Conservation (phyloP, 208 protist genomes). For the Acanthamoeba royreba region DNA sequence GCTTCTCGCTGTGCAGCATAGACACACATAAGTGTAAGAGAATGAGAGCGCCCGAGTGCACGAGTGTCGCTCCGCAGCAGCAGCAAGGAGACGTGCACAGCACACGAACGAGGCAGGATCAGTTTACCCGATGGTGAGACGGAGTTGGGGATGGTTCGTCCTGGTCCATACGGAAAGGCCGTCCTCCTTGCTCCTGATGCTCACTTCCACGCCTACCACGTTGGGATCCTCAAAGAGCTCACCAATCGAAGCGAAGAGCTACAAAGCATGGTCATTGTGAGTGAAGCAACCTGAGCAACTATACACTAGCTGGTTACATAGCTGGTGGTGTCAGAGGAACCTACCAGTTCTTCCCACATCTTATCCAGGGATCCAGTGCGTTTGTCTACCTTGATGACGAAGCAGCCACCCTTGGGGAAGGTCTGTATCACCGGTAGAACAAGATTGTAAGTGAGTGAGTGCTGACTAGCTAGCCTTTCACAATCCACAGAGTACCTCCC, state of each 20-base stretch:
- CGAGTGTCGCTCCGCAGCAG: background rate
- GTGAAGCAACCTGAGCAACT: too few relatives aligned
- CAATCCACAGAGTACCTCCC: constrained; percentile 26
- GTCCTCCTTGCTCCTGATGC: constrained; percentile 63
- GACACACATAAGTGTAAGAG: too few relatives aligned
- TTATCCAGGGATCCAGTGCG: background rate
- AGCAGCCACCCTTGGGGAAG: constrained; percentile 63
- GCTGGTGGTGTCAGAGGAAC: background rate
- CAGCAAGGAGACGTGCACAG: background rate
- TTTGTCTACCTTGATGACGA: constrained; percentile 61
- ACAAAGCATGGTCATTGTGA: background rate
- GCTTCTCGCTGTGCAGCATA: constrained; percentile 41
- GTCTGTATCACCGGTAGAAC: constrained; percentile 47
- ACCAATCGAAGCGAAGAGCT: constrained; percentile 56
- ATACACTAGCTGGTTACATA: background rate
- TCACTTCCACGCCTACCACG: constrained; percentile 60
- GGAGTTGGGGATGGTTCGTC: constrained; percentile 43
- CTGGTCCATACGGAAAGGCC: constrained; percentile 57
- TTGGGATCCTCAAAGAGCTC: constrained; percentile 64
- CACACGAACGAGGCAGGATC: background rate
- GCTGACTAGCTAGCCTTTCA: background rate
- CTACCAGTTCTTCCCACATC: constrained; percentile 60
- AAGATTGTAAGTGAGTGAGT: background rate
- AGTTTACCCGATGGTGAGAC: constrained; percentile 37
- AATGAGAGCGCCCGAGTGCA: background rate